Evolutionary conservation across 345 rosid genomes (phyloP).

Genomic region (Melaleuca quinquenervia): DNA sequence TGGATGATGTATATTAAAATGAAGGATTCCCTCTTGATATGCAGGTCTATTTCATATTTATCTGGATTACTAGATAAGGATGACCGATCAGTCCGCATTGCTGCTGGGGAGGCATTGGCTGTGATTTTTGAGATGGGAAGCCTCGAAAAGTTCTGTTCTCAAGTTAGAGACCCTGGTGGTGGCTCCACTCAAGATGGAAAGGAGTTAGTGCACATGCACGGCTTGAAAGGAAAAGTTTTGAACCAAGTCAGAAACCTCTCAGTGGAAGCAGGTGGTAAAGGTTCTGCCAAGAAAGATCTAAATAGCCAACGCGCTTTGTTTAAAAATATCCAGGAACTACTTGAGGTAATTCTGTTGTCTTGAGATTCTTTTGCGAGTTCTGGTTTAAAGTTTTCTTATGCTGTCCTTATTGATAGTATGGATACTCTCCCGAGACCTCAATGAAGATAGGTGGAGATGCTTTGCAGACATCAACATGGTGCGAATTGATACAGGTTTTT

Average conservation of each 20-base stretch:
- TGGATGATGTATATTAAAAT: neutral
- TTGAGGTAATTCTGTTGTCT: constrained; percentile 38
- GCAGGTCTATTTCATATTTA: constrained; percentile 67
- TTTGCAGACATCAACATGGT: constrained; percentile 59
- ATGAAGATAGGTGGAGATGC: constrained; percentile 67
- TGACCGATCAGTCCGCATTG: constrained; percentile 81
- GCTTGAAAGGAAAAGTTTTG: constrained; percentile 50
- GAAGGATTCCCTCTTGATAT: neutral
- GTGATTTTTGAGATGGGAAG: constrained; percentile 62
- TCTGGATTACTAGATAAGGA: constrained; percentile 71
- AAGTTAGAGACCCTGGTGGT: constrained; percentile 22
- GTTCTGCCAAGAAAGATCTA: constrained; percentile 88
- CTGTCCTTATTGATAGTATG: constrained; percentile 29
- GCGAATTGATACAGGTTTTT: constrained; percentile 57
- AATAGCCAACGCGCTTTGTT: constrained; percentile 74
- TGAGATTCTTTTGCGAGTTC: neutral
- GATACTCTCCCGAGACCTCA: constrained; percentile 48
- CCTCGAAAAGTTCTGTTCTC: constrained; percentile 57
- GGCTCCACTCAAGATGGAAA: constrained; percentile 34
- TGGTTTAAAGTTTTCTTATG: neutral
- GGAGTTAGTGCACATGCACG: constrained; percentile 39
- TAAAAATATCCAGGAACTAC: constrained; percentile 65
- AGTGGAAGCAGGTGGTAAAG: constrained; percentile 89
- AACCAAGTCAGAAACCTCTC: constrained; percentile 71
- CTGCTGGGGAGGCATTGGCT: constrained; percentile 93